A percentile compares a stretch with the other conserved stretches of the same genome.
Evolutionary conservation across 78 protist genomes (phyloP).

Genomic region (Mantamonas sphyraenae): DNA sequence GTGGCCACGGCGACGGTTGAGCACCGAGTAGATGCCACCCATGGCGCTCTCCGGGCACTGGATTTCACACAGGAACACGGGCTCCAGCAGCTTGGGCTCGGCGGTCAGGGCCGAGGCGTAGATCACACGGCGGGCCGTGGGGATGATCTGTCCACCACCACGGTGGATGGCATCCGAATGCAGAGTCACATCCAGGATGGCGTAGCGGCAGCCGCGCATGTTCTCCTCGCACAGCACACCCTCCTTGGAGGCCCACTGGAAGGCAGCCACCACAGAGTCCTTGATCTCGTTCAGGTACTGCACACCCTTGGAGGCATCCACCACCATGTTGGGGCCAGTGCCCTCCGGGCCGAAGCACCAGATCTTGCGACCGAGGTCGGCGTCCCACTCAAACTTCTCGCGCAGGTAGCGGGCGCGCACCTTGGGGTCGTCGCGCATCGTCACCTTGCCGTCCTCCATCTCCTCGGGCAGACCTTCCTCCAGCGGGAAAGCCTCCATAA

Average conservation of each 20-base stretch:
- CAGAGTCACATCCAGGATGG: constrained; percentile 86
- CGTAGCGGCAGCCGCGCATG: constrained; percentile 88
- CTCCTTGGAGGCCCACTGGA: constrained; percentile 90
- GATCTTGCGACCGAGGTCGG: constrained; percentile 79
- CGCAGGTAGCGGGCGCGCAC: constrained; percentile 61
- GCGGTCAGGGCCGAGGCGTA: constrained; percentile 81
- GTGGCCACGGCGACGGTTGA: constrained; percentile 85
- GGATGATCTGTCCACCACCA: constrained; percentile 92
- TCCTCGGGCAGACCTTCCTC: constrained; percentile 78
- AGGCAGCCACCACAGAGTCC: constrained; percentile 89
- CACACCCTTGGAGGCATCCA: constrained; percentile 76
- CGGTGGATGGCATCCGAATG: constrained; percentile 99
- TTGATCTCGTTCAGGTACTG: constrained; percentile 95
- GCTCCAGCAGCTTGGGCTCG: constrained; percentile 86
- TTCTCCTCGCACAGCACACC: constrained; percentile 96
- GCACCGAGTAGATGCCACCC: constrained; percentile 86
- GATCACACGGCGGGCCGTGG: constrained; percentile 79
- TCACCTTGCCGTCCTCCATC: constrained; percentile 75
- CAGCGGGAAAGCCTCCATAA: constrained; percentile 79
- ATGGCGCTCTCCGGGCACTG: constrained; percentile 62
- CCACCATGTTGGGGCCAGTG: constrained; percentile 88
- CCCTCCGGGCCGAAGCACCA: constrained; percentile 98
- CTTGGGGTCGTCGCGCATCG: constrained; percentile 67
- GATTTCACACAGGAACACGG: constrained; percentile 89
- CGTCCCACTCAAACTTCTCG: constrained; percentile 82